A percentile compares a stretch with the other conserved stretches of the same genome.
These are phyloP conservation scores for Bipolaris gigantea DNA, from an alignment of 2,329 filamentous ascomycete species.

Conservation along the genomic window DNA sequence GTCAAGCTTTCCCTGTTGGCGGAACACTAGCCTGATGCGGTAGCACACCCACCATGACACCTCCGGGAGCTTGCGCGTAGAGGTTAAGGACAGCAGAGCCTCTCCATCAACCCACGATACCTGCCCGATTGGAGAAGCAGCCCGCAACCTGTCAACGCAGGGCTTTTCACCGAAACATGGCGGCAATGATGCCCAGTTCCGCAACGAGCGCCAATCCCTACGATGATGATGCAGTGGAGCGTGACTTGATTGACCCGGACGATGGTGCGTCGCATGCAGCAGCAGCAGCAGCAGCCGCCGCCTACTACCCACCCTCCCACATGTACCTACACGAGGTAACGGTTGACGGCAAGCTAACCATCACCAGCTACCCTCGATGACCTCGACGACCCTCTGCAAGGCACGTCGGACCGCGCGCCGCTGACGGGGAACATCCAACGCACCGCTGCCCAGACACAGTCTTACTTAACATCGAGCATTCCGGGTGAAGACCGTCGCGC, in stretches of 20 bases:
- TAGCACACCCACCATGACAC: slow-evolving; percentile 22
- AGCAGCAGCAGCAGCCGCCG: slow-evolving; percentile 9
- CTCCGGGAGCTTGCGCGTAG: slow-evolving; percentile 19
- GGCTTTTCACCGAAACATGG: slow-evolving; percentile 41
- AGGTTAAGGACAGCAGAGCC: slow-evolving; percentile 31
- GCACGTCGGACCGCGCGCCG: slow-evolving; percentile 72
- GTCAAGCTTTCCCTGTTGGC: slow-evolving; percentile 27
- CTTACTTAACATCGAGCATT: slow-evolving; percentile 85
- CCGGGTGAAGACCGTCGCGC: slow-evolving; percentile 90
- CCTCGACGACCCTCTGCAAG: slow-evolving; percentile 80
- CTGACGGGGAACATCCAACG: slow-evolving; percentile 81
- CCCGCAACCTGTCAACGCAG: slow-evolving; percentile 28
- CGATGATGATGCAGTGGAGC: slow-evolving; percentile 51
- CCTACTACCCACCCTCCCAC: slow-evolving; percentile 4
- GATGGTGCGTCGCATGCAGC: slow-evolving; percentile 48
- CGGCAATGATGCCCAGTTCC: slow-evolving; percentile 51
- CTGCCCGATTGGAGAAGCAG: slow-evolving; percentile 30
- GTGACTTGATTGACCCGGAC: slow-evolving; percentile 57
- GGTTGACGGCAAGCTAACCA: slow-evolving; percentile 8
- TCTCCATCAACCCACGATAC: slow-evolving; percentile 34
- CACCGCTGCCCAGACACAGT: slow-evolving; percentile 62
- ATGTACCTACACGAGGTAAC: background rate
- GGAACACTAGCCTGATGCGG: slow-evolving; percentile 27
- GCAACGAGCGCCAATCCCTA: slow-evolving; percentile 46
- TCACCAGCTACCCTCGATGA: slow-evolving; percentile 78